Evolutionary conservation across 768 basidiomycete genomes (phyloP), one percentile per base, ranked within the genome.

Genomic region (Serendipita sp.): DNA sequence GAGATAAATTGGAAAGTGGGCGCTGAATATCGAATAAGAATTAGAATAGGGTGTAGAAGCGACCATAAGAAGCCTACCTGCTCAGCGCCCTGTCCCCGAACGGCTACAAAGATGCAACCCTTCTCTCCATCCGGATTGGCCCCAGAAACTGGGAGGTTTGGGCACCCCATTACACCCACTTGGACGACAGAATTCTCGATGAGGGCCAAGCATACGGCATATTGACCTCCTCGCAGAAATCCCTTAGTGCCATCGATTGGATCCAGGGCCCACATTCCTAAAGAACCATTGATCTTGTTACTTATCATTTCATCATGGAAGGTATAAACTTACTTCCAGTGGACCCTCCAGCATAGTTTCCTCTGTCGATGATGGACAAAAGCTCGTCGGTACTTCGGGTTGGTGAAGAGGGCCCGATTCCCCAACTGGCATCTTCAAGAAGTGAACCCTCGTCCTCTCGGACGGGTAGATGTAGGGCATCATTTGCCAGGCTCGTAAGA

Each of bases 161-260:
- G 95, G 73, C 94, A 96, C 4, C 92, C 92, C 68, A 93, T 86
- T 16, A 93, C 83, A 3, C 90, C 92, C 2, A 96, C 78, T 71
- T 90, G 78, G 41, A 92, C 89, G 63, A 84, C 73, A 0, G 86
- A 80, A 68, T 93, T 84, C 47, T 89, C 78, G 70, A 95, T 83
- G 64, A 96, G 77, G 0, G 92, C 86, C 8, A 96, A 75, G 73
- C 93, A 95, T 18, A 96, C 89, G 3, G 92, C 92, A 71, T 92
- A 96, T 73, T 96, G 93, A 65, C 87, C 91, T 2, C 91, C 91
- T 3, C 93, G 83, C 24, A 95, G 78, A 78, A 96, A 94, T 1
- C 92, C 93, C 71, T 91, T 92, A 7, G 92, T 96, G 4, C 93
- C 93, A 73, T 95, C 92, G 65, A 96, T 92, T 62, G 89, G 88